Evolutionary conservation across 1,139 yeast species (phyloP).

Genomic region (Diutina sp.): DNA sequence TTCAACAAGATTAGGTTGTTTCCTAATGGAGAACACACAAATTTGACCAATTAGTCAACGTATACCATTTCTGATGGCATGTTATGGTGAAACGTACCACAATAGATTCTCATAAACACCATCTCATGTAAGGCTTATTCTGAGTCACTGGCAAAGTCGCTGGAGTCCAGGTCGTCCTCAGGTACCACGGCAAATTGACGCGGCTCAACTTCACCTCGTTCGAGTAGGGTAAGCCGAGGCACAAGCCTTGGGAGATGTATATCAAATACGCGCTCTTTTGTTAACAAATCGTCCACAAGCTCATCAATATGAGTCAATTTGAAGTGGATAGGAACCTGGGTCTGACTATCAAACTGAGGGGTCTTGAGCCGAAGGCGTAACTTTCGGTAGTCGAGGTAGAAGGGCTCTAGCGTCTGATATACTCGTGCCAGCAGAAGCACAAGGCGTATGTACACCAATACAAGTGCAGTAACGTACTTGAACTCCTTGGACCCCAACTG

Average conservation of each 20-base stretch:
- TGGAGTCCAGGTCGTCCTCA: conserved; percentile 7
- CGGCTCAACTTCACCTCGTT: conserved; percentile 23
- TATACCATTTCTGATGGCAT: too few species aligned
- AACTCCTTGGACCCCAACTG: conserved; percentile 37
- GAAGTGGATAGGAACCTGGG: conserved; percentile 16
- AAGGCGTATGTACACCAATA: conserved; percentile 45
- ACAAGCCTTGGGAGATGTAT: conserved; percentile 46
- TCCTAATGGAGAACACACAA: too few species aligned
- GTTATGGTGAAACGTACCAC: too few species aligned
- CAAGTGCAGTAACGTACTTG: conserved; percentile 54
- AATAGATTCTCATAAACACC: too few species aligned
- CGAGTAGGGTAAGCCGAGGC: conserved; percentile 24
- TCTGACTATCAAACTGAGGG: conserved; percentile 10
- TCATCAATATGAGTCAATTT: conserved; percentile 42
- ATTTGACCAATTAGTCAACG: too few species aligned
- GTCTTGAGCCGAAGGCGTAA: conserved; percentile 18
- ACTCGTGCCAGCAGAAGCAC: conserved; percentile 31
- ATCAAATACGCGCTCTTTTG: conserved; percentile 39
- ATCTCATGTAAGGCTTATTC: not conserved
- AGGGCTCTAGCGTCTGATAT: conserved; percentile 13
- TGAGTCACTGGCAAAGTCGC: conserved; percentile 9
- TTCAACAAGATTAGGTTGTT: too few species aligned
- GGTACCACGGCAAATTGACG: conserved; percentile 20
- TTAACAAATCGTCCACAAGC: conserved; percentile 41
- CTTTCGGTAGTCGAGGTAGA: conserved; percentile 27